A percentile compares a stretch with the other conserved stretches of the same genome.
Evolutionary conservation across 2,329 filamentous ascomycete genomes (phyloP).

Genomic region (Aspergillus texensis): DNA sequence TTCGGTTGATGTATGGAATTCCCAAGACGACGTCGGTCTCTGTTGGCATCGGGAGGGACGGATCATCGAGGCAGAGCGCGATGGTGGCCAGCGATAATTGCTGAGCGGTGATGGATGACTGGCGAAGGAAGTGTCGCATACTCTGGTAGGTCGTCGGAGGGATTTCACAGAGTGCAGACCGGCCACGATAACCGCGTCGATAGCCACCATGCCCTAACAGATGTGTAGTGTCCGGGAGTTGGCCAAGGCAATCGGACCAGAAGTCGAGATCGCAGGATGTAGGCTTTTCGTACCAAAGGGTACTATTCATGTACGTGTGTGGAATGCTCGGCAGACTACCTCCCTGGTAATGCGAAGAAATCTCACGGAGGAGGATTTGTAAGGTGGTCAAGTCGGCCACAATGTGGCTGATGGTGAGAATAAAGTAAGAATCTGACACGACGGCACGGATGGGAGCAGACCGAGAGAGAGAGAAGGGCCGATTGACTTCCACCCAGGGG

Average conservation of each 20-base stretch:
- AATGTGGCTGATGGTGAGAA: slow-evolving; percentile 5
- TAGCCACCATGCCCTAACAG: too few relatives aligned
- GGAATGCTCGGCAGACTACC: not conserved
- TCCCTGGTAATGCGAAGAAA: not conserved
- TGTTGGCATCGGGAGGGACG: too few relatives aligned
- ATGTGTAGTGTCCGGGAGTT: too few relatives aligned
- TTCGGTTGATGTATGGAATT: too few relatives aligned
- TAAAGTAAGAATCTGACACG: not conserved
- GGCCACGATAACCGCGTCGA: too few relatives aligned
- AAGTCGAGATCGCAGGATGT: not conserved
- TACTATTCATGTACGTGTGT: not conserved
- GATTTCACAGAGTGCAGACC: too few relatives aligned
- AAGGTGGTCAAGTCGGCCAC: slow-evolving; percentile 6
- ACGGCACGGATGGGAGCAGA: not conserved
- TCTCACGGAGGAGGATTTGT: not conserved
- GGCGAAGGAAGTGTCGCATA: too few relatives aligned
- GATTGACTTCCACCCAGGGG: slow-evolving; percentile 2
- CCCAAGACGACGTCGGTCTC: too few relatives aligned
- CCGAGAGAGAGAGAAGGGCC: slow-evolving; percentile 4
- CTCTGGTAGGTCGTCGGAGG: too few relatives aligned
- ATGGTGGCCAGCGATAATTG: too few relatives aligned
- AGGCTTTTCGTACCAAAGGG: not conserved
- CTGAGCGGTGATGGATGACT: too few relatives aligned
- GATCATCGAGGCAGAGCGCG: too few relatives aligned
- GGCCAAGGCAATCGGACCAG: not conserved